Base-by-base conservation (phyloP, 176 grass and related monocot genomes). In the Carex pumila region DNA sequence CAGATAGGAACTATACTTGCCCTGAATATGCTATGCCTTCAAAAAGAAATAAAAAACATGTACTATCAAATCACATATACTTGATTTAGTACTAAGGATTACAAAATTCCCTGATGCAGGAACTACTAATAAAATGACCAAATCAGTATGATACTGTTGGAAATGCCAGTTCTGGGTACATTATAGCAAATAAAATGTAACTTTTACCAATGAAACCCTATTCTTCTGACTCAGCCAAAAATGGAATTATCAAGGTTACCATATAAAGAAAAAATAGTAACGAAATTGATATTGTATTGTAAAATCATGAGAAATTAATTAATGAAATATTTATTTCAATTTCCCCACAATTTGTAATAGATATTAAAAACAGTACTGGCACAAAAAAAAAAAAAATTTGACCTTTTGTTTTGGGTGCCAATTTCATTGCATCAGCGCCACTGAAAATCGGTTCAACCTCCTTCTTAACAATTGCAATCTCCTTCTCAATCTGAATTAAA, bases 401-500 rank as follows among this genome's bases (percentile, higher is more conserved):
- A 94, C 95, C 17, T 45, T 30, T 63, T 13, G 89, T 92, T 84
- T 91, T 91, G 49, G 87, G 47, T 58, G 78, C 89, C 50, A 68
- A 71, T 76, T 92, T 88, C 90, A 88, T 77, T n/a, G 81, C 85
- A 29, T 91, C 91, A 0, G 49, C 2, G 11, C 76, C 84, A 37
- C 80, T 86, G 80, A 93, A 93, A 57, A 96, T 92, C 62, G 92
- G 86, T 39, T 90, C 87, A 63, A 91, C 73, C 84, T 94, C 87
- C 71, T 94, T 94, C 87, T 85, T 91, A 52, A 76, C 79, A 54
- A 97, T 12, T 47, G 6, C 76, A 49, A 84, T 77, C 87, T 88
- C 94, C 89, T 80, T 94, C 47, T 89, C 90, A 37, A 97, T 92
- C 95, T 97, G 81, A 60, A 32, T 19, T 19, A 7, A 21, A 54